A percentile compares a stretch with the other conserved stretches of the same genome.
Evolutionary conservation across 345 rosid species (phyloP).

Genomic region (Camelina sativa): DNA sequence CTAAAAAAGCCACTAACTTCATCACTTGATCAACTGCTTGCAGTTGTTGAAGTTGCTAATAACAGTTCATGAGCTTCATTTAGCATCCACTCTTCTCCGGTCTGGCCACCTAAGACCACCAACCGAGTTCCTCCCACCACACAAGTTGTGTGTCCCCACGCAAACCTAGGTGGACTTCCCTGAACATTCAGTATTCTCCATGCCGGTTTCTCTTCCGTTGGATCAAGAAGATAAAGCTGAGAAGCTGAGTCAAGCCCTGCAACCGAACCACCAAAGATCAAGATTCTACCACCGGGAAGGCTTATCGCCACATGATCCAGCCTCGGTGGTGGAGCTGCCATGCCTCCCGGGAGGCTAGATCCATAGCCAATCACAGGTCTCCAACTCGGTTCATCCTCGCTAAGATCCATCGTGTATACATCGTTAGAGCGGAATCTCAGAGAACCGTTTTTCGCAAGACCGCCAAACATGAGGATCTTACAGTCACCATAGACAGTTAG

Average conservation of each 20-base stretch:
- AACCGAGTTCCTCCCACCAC: constrained; percentile 93
- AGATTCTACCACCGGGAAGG: constrained; percentile 83
- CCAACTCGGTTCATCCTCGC: constrained; percentile 92
- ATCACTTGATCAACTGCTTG: constrained; percentile 16
- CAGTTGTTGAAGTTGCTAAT: constrained; percentile 47
- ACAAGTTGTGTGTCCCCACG: constrained; percentile 97
- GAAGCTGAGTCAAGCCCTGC: constrained; percentile 93
- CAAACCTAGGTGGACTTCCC: constrained; percentile 81
- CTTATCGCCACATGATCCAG: constrained; percentile 90
- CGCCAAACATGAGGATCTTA: constrained; percentile 93
- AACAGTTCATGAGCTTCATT: constrained; percentile 85
- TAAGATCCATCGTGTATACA: constrained; percentile 91
- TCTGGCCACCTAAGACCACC: constrained; percentile 88
- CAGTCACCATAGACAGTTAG: constrained; percentile 84
- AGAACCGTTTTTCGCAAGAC: constrained; percentile 85
- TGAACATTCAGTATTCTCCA: constrained; percentile 87
- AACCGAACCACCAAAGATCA: constrained; percentile 91
- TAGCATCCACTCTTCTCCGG: constrained; percentile 97
- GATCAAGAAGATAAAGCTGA: constrained; percentile 85
- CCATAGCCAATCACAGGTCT: constrained; percentile 67
- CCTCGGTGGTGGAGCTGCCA: constrained; percentile 82
- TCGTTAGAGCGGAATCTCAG: constrained; percentile 90
- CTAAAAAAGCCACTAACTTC: constrained; percentile 26
- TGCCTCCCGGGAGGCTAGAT: constrained; percentile 77
- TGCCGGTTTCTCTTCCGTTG: constrained; percentile 82